phyloP scores from a whole-genome alignment of 371 early-diverging fungal genomes.

The Mitosporidium daphniae region DNA sequence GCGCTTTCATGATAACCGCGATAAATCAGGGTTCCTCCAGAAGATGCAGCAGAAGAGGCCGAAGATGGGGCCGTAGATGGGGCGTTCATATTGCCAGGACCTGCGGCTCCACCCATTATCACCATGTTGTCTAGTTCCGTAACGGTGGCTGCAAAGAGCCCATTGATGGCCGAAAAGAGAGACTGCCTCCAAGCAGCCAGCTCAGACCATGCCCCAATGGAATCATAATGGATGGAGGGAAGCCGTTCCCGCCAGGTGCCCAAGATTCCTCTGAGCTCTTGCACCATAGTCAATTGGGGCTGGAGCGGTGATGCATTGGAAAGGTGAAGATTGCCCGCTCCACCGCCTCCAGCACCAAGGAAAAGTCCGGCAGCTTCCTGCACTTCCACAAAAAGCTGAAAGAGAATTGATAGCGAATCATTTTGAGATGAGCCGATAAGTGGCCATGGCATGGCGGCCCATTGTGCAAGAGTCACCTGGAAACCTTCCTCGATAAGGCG shows the following conservation, averaged over 20 bases:
- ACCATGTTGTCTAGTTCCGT: too few species aligned
- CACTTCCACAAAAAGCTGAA: slow-evolving; percentile 74
- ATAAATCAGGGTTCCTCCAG: too few species aligned
- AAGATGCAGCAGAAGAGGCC: too few species aligned
- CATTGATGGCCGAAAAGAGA: slow-evolving; percentile 68
- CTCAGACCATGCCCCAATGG: slow-evolving; percentile 84
- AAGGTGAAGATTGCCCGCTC: too few species aligned
- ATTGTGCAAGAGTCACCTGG: too few species aligned
- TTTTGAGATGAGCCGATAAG: slow-evolving; percentile 39
- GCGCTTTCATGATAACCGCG: slow-evolving; percentile 95
- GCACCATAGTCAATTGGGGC: slow-evolving; percentile 12
- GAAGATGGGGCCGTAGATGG: too few species aligned
- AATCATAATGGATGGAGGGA: slow-evolving; percentile 80
- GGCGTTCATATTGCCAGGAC: too few species aligned
- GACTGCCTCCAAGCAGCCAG: slow-evolving; percentile 87
- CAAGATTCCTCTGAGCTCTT: slow-evolving; percentile 37
- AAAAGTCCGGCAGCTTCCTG: slow-evolving; percentile 58
- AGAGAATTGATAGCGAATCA: slow-evolving; percentile 37
- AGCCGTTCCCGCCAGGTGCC: slow-evolving; percentile 83
- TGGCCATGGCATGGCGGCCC: too few species aligned
- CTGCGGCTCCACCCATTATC: too few species aligned
- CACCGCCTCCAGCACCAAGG: too few species aligned
- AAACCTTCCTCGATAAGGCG: too few species aligned
- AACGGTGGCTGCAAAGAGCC: slow-evolving; percentile 48
- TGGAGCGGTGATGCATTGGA: too few species aligned